A percentile compares a stretch with the other conserved stretches of the same genome.
phyloP scores from a whole-genome alignment of 345 rosid genomes.

The Sisymbrium irio region DNA sequence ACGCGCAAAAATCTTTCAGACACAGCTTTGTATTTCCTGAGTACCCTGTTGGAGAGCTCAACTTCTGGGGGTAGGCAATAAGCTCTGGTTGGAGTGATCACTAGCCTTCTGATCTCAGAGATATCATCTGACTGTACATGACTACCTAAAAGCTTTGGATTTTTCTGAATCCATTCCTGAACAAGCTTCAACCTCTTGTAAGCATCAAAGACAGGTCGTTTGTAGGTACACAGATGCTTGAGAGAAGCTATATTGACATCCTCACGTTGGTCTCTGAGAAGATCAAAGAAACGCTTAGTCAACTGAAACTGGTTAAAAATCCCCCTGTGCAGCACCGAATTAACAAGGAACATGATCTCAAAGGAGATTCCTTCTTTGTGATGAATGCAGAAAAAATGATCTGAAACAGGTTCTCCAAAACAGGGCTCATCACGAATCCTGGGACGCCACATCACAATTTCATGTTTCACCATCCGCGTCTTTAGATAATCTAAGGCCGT shows the following conservation, averaged over 20 bases:
- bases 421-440: constrained; percentile 55
- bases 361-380: constrained; percentile 53
- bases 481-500: constrained; percentile 51
- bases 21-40: constrained; percentile 60
- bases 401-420: constrained; percentile 52
- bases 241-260: constrained; percentile 70
- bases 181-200: constrained; percentile 49
- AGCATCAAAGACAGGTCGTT: constrained; percentile 62
- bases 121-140: constrained; percentile 49
- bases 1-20: constrained; percentile 80
- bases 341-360: constrained; percentile 65
- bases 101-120: constrained; percentile 69
- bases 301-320: constrained; percentile 68
- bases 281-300: constrained; percentile 55
- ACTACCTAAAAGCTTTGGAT: constrained; percentile 48
- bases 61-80: constrained; percentile 89
- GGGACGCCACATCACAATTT: constrained; percentile 38
- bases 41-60: constrained; percentile 88
- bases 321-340: constrained; percentile 67
- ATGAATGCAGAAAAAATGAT: constrained; percentile 60
- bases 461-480: constrained; percentile 53
- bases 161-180: constrained; percentile 64
- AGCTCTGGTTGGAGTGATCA: constrained; percentile 77
- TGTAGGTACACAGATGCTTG: constrained; percentile 64
- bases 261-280: constrained; percentile 51